Evolutionary conservation across 495 filamentous ascomycete genomes (phyloP), one percentile per base, ranked within the genome.

Genomic region (Hypoxylon rickii): DNA sequence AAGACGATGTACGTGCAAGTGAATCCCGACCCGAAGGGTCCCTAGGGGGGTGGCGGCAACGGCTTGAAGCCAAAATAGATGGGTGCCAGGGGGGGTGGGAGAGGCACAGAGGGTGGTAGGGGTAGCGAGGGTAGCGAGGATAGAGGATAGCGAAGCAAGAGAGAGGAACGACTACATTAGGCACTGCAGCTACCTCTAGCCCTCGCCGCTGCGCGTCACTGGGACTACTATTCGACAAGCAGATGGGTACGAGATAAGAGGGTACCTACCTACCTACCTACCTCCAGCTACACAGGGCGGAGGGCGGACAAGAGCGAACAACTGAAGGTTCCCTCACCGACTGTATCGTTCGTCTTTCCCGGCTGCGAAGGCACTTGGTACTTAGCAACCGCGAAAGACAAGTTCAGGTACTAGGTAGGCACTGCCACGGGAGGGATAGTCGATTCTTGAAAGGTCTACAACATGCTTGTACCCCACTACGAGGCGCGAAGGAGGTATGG

Each of bases 161-260:
- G 26, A 34, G 26, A 15, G 17, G 29, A 29, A 46, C 21, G 21
- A 45, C 42, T 16, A 16, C 21, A 38, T 19, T 32, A 34, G 4
- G 32, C 13, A 34, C 32, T 5, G 3, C 3, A 3, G 3, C 8
- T 44, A 53, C 51, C 42, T 51, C 32, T 47, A 42, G 52, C 26
- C 15, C 37, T 50, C 41, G 17, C 33, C 49, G 49, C 43, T 60
- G 48, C 53, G 59, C 59, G 59, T 53, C 59, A 58, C 59, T 48
- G 53, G 59, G 40, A 44, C 53, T 49, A 54, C 33, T 48, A 37
- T 38, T 34, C 32, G 33, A 38, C 13, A 42, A 46, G 53, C 44
- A 47, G n/a, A 46, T 42, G 38, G 41, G 44, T 52, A 62, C 52
- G 12, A 32, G 40, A 49, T 43, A n/a, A n/a, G n/a, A n/a, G n/a